Percentiles rank a stretch among this genome's conserved stretches.
Evolutionary conservation across 257 asterid genomes (phyloP).

Genomic region (Solanum rostratum): DNA sequence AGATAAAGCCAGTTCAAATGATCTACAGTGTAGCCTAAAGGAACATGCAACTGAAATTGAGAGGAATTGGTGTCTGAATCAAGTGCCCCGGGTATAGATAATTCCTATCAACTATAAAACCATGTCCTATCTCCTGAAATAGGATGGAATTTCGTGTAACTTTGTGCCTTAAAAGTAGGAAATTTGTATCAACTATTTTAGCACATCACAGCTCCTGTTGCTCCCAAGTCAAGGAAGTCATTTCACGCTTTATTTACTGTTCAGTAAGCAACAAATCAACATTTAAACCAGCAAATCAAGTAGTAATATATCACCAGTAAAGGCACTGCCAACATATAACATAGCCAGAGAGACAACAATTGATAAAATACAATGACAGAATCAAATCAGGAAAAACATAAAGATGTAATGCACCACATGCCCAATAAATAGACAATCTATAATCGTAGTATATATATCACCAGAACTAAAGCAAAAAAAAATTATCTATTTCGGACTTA

Average conservation of each 20-base stretch:
- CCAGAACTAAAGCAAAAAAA: not conserved
- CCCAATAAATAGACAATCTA: not conserved
- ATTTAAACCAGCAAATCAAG: not conserved
- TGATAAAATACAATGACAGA: not conserved
- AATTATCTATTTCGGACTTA: slow-evolving; percentile 23
- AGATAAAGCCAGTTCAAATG: not conserved
- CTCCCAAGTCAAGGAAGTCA: not conserved
- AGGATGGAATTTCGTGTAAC: not conserved
- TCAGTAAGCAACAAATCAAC: not conserved
- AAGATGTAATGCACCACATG: not conserved
- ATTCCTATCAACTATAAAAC: not conserved
- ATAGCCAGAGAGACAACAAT: not conserved
- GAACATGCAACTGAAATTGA: not conserved
- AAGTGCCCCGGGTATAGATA: not conserved
- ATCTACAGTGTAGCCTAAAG: not conserved
- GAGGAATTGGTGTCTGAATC: not conserved
- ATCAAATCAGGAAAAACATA: not conserved
- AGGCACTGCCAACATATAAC: not conserved
- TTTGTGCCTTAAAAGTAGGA: not conserved
- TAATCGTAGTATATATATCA: not conserved
- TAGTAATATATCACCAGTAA: not conserved
- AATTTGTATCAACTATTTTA: not conserved
- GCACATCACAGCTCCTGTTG: not conserved
- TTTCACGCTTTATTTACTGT: not conserved
- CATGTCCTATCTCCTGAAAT: not conserved